Evolutionary conservation across 768 basidiomycete species (phyloP), one percentile per base, ranked within the genome.

Genomic region (Boletus speciosus): DNA sequence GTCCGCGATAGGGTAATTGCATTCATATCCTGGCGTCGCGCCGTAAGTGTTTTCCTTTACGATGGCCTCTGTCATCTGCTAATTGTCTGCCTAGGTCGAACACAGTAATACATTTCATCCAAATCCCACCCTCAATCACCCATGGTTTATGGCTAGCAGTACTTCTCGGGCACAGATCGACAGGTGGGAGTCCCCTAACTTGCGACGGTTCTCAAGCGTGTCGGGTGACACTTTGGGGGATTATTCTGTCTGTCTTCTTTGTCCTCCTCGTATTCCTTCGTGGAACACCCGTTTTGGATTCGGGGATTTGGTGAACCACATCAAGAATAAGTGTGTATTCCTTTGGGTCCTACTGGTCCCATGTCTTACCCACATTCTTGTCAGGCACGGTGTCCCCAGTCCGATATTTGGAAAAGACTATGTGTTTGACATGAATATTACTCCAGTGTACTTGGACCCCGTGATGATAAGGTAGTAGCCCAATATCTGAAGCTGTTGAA

Each of bases 211-310:
- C 6, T 27, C 51, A 27, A 52, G 41, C 21, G 5, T 21, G 12
- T 32, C 47, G 9, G 57, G 52, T 19, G 34, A 43, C 27, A 39
- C 42, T 14, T 44, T 59, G 1, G 27, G 55, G 14, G 67, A 58
- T 40, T 57, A 66, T 35, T 66, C 63, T 34, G 29, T 57, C 43
- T 67, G 66, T 39, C 62, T 65, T 45, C 56, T 47, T 27, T 68
- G 67, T 38, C 66, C 67, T 48, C 61, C 62, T 44, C 58, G 63
- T 15, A 59, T 68, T 42, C 65, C 65, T 32, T 69, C 65, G 32
- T 67, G 67, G 66, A 54, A 48, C 31, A 59, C 67, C 25, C 57
- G 52, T 8, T 58, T 61, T 31, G 62, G 67, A 12, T 43, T 42
- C 2, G 38, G 21, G n/a, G 54, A 56, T 43, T 25, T 67, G 40